These are phyloP conservation scores for Suhomyces maxii DNA, from an alignment of 1,139 yeast genomes.

Conservation along the genomic window DNA sequence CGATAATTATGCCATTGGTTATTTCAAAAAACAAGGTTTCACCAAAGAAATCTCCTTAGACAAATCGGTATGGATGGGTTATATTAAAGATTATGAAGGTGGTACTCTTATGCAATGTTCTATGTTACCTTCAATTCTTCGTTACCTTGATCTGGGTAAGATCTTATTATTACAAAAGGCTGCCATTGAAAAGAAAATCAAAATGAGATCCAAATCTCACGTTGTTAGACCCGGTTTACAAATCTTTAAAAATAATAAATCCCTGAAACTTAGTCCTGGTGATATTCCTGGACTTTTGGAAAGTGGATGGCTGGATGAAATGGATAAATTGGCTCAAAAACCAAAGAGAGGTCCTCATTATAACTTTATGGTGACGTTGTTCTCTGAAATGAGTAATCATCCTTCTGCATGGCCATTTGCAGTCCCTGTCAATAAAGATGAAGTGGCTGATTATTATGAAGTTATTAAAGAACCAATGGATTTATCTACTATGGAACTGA, in stretches of 20 bases:
- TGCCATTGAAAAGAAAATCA: constrained; percentile 82
- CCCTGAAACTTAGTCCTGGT: constrained; percentile 57
- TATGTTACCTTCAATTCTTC: constrained; percentile 76
- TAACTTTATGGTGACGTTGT: constrained; percentile 85
- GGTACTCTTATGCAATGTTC: constrained; percentile 98
- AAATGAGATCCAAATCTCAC: constrained; percentile 76
- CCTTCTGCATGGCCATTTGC: constrained; percentile 99
- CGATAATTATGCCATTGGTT: constrained; percentile 97
- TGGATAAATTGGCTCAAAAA: constrained; percentile 94
- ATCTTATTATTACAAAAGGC: constrained; percentile 86
- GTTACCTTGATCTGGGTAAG: constrained; percentile 88
- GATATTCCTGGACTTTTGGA: constrained; percentile 85
- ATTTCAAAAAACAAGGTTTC: constrained; percentile 96
- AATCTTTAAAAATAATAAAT: constrained; percentile 58
- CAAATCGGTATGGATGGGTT: constrained; percentile 93
- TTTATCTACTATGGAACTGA: constrained; percentile 89
- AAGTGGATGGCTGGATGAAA: constrained; percentile 97
- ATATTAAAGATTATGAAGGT: constrained; percentile 97
- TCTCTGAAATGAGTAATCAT: constrained; percentile 87
- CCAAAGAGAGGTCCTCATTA: constrained; percentile 96
- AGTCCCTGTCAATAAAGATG: constrained; percentile 88
- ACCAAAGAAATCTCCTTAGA: constrained; percentile 91
- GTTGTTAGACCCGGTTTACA: constrained; percentile 80
- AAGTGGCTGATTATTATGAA: constrained; percentile 94
- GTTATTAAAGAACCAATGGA: constrained; percentile 99